Evolutionary conservation across 1,284 basidiomycete genomes (phyloP).

Genomic region (Macrocystidia cucumis): DNA sequence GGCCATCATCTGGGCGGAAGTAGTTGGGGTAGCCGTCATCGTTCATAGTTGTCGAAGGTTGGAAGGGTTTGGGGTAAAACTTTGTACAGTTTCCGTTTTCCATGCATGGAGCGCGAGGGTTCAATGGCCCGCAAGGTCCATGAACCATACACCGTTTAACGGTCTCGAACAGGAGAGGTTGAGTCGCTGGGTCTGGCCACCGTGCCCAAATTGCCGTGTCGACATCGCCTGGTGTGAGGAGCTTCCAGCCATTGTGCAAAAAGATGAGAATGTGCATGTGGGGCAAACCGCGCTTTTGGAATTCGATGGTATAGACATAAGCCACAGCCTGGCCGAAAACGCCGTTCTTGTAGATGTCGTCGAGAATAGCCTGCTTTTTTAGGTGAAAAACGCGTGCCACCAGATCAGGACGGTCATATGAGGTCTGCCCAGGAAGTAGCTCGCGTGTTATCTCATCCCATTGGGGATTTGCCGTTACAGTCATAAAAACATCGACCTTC

Average conservation of each 20-base stretch:
- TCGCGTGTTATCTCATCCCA: slow-evolving; percentile 34
- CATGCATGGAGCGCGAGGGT: slow-evolving; percentile 30
- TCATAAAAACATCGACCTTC: slow-evolving; percentile 35
- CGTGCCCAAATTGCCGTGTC: slow-evolving; percentile 32
- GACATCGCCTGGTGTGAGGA: slow-evolving; percentile 24
- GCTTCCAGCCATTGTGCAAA: slow-evolving; percentile 19
- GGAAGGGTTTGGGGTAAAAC: slow-evolving; percentile 29
- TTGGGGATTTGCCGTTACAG: slow-evolving; percentile 35
- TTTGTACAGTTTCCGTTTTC: slow-evolving; percentile 32
- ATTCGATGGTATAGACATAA: slow-evolving; percentile 38
- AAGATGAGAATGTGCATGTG: slow-evolving; percentile 40
- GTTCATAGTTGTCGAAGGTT: slow-evolving; percentile 22
- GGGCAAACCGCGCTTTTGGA: slow-evolving; percentile 41
- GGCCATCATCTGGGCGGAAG: slow-evolving; percentile 23
- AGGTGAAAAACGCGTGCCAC: slow-evolving; percentile 35
- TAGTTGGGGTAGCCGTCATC: slow-evolving; percentile 32
- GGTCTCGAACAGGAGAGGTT: slow-evolving; percentile 28
- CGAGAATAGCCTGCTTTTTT: slow-evolving; percentile 28
- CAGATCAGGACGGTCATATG: slow-evolving; percentile 36
- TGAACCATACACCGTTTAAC: slow-evolving; percentile 34
- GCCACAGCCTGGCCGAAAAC: slow-evolving; percentile 20
- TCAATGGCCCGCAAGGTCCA: slow-evolving; percentile 29
- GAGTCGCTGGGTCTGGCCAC: slow-evolving; percentile 27
- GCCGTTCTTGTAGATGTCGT: slow-evolving; percentile 23
- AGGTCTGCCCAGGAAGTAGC: slow-evolving; percentile 29